A percentile compares a stretch with the other conserved stretches of the same genome.
Evolutionary conservation across 179 eudicot species (phyloP).

Genomic region (Gypsophila paniculata): DNA sequence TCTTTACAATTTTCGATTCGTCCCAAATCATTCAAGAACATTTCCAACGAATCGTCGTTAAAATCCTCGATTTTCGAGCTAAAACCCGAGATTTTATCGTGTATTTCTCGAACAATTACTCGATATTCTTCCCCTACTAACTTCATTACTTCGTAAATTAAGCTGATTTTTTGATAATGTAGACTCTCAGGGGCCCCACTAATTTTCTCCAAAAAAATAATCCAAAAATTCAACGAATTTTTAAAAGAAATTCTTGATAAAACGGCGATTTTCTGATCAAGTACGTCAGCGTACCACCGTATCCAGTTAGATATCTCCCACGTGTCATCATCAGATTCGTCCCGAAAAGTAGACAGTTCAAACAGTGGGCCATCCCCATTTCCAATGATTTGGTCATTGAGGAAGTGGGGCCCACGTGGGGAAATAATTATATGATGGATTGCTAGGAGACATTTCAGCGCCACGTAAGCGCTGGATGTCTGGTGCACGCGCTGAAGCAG

Average conservation of each 20-base stretch:
- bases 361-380: slow-evolving; percentile 12
- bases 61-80: slow-evolving; percentile 33
- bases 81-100: slow-evolving; percentile 33
- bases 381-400: slow-evolving; percentile 32
- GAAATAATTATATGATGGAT: slow-evolving; percentile 43
- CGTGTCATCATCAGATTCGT: slow-evolving; percentile 35
- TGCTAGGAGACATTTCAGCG: slow-evolving; percentile 60
- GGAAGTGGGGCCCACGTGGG: slow-evolving; percentile 30
- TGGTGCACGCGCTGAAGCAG: slow-evolving; percentile 46
- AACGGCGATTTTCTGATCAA: slow-evolving; percentile 31
- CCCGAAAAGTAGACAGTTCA: slow-evolving; percentile 22
- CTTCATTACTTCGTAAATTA: slow-evolving; percentile 42
- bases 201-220: slow-evolving; percentile 36
- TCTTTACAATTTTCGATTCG: slow-evolving; percentile 48
- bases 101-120: slow-evolving; percentile 40
- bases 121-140: slow-evolving; percentile 50
- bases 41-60: slow-evolving; percentile 37
- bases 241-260: slow-evolving; percentile 12
- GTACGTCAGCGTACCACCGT: slow-evolving; percentile 57
- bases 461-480: slow-evolving; percentile 43
- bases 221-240: slow-evolving; percentile 41
- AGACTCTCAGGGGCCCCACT: slow-evolving; percentile 48
- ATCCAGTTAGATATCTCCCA: slow-evolving; percentile 53
- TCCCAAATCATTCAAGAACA: slow-evolving; percentile 35
- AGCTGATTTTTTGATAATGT: slow-evolving; percentile 34